These are phyloP conservation scores for Climacium dendroides DNA, from an alignment of 225 moss, liverwort and hornwort species.

Conservation along the genomic window DNA sequence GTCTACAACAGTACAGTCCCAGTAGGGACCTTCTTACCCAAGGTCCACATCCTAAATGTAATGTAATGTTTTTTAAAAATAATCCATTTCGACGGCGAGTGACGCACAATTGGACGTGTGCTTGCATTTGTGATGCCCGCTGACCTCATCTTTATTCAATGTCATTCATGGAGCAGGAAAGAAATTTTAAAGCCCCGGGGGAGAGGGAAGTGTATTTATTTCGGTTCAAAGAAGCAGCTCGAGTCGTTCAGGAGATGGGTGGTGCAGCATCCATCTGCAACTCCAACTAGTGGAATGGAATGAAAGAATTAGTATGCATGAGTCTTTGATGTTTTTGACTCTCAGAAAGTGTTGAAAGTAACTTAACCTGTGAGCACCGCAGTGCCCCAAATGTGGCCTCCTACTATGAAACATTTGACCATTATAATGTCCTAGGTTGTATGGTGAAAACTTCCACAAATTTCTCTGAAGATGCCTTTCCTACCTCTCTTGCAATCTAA, in stretches of 20 bases:
- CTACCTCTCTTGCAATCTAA: too few relatives aligned
- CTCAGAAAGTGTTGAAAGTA: background rate
- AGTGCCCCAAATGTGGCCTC: too few relatives aligned
- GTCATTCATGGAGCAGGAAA: background rate
- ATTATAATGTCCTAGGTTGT: too few relatives aligned
- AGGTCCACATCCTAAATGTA: background rate
- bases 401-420: too few relatives aligned
- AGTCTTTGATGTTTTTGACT: background rate
- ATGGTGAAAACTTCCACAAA: too few relatives aligned
- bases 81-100: background rate
- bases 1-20: too few relatives aligned
- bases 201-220: background rate
- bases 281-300: background rate
- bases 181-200: too few relatives aligned
- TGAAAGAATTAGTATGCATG: background rate
- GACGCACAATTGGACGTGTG: background rate
- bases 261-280: background rate
- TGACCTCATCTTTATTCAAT: background rate
- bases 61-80: too few relatives aligned
- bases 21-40: too few relatives aligned
- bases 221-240: background rate
- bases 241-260: background rate
- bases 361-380: too few relatives aligned
- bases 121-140: background rate
- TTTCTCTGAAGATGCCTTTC: too few relatives aligned